These are phyloP conservation scores for Tylopilus subfusipes DNA, from an alignment of 768 basidiomycete species.

Conservation along the genomic window DNA sequence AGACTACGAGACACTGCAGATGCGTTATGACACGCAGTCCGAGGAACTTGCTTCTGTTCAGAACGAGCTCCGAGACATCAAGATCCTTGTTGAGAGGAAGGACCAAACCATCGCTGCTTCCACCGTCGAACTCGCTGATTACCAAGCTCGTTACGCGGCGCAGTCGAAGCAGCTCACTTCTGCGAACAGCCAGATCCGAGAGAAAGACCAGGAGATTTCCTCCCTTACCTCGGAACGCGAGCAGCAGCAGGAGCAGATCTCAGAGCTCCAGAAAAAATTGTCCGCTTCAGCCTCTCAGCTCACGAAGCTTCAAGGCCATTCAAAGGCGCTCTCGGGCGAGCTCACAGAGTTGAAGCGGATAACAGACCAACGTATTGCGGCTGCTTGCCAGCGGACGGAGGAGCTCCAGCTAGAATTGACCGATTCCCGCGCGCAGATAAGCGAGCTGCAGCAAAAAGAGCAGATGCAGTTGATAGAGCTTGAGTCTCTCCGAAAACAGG, in stretches of 20 bases:
- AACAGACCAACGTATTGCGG: not conserved
- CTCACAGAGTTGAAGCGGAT: not conserved
- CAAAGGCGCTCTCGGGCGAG: not conserved
- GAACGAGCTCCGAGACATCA: not conserved
- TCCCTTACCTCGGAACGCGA: not conserved
- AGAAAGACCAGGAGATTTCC: not conserved
- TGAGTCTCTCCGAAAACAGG: not conserved
- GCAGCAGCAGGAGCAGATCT: not conserved
- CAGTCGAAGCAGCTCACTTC: conserved; percentile 1
- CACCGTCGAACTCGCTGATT: not conserved
- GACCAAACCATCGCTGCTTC: not conserved
- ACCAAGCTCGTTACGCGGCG: not conserved
- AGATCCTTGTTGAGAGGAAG: not conserved
- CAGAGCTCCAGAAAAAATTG: not conserved
- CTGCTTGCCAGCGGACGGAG: not conserved
- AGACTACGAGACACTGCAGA: not conserved
- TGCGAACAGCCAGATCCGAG: not conserved
- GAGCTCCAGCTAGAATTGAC: not conserved
- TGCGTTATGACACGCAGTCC: not conserved
- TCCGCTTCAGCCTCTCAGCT: not conserved
- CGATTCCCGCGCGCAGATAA: not conserved
- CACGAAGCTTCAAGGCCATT: not conserved
- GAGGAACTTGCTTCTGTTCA: not conserved
- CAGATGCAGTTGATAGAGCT: not conserved
- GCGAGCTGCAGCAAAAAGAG: not conserved